A percentile compares a stretch with the other conserved stretches of the same genome.
phyloP scores from a whole-genome alignment of 1,284 basidiomycete species.

The Coniophora puteana region DNA sequence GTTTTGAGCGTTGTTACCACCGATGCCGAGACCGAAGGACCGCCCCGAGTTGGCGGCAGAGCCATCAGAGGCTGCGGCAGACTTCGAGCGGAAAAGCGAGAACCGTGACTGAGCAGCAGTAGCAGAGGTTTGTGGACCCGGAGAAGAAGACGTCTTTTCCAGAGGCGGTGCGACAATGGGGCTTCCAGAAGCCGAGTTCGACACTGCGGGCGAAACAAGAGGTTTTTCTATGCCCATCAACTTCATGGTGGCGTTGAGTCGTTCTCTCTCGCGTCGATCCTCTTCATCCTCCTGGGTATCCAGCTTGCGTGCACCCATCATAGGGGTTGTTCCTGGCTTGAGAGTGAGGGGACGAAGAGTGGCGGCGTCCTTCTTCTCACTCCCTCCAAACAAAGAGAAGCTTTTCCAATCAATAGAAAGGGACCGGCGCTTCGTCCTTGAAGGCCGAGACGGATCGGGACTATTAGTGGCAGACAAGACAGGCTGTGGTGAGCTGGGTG shows the following conservation, averaged over 20 bases:
- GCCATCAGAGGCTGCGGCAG: constrained; percentile 43
- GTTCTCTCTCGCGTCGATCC: constrained; percentile 79
- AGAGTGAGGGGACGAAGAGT: constrained; percentile 71
- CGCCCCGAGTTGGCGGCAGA: constrained; percentile 43
- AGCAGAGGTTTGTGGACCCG: constrained; percentile 31
- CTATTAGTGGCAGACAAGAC: constrained; percentile 24
- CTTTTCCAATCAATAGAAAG: constrained; percentile 79
- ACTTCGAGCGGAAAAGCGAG: constrained; percentile 62
- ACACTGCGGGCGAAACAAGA: constrained; percentile 28
- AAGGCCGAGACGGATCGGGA: constrained; percentile 23
- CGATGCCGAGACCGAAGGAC: constrained; percentile 38
- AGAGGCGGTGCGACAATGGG: constrained; percentile 29
- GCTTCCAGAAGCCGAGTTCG: constrained; percentile 14
- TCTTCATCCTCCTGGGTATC: constrained; percentile 83
- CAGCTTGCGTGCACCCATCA: constrained; percentile 65
- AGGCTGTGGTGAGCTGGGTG: constrained; percentile 35
- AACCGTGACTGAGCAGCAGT: constrained; percentile 48
- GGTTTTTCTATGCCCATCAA: constrained; percentile 83
- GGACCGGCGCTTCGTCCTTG: constrained; percentile 62
- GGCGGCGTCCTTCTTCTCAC: constrained; percentile 52
- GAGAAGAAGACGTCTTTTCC: constrained; percentile 41
- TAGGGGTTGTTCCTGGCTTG: constrained; percentile 53
- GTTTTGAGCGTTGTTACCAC: constrained; percentile 27
- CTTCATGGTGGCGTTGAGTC: constrained; percentile 85
- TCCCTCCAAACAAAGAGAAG: constrained; percentile 62